A percentile compares a stretch with the other conserved stretches of the same genome.
phyloP scores from a whole-genome alignment of 1,139 yeast genomes.

The Saccharomyces pastorianus region DNA sequence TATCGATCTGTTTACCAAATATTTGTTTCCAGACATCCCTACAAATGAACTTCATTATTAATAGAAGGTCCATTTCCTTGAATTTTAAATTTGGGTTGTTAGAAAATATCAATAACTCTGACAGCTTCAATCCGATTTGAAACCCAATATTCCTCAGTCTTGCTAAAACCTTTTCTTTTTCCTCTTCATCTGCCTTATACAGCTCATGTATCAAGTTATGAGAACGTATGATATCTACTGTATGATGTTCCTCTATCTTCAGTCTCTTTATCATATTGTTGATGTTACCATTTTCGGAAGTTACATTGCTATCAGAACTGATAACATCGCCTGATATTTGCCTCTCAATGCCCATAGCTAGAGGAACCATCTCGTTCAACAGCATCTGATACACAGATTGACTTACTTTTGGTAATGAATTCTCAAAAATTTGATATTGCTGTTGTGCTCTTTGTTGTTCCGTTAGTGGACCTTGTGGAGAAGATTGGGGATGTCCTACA shows the following conservation, averaged over 20 bases:
- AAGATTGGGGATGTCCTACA: conserved; percentile 1
- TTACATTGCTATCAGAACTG: conserved; percentile 1
- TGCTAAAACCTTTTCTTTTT: conserved; percentile 48
- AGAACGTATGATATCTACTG: conserved; percentile 16
- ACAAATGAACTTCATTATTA: conserved; percentile 85
- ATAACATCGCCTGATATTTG: conserved; percentile 7
- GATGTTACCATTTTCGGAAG: neutral
- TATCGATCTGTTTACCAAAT: conserved; percentile 83
- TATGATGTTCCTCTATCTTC: conserved; percentile 6
- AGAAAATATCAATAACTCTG: conserved; percentile 62
- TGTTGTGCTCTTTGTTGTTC: conserved; percentile 23
- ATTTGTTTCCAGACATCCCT: conserved; percentile 81
- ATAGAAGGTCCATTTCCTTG: conserved; percentile 54
- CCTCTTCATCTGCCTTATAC: conserved; percentile 16
- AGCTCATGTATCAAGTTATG: conserved; percentile 20
- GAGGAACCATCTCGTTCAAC: conserved; percentile 67
- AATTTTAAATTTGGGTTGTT: conserved; percentile 39
- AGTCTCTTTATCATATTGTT: conserved; percentile 20
- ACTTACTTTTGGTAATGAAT: conserved; percentile 28
- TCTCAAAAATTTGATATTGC: conserved; percentile 27
- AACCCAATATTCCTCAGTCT: conserved; percentile 66
- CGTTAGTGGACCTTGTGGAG: conserved; percentile 9
- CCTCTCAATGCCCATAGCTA: conserved; percentile 39
- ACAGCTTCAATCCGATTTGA: conserved; percentile 63
- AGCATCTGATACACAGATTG: conserved; percentile 36